These are phyloP conservation scores for barley (Hordeum vulgare) DNA, from an alignment of 176 grass and related monocot genomes.

Conservation along the genomic window MorexV3_pseudomolecules_assembly NC_058520.1:577572030-577572529, in stretches of 20 bases:
- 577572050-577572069: constrained; percentile 34
- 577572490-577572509: constrained; percentile 68
- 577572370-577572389: constrained; percentile 41
- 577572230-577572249: not conserved
- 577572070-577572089: not conserved
- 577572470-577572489: constrained; percentile 84
- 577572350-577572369: constrained; percentile 1
- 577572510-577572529: constrained; percentile 73
- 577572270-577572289: constrained; percentile 19
- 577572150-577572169: not conserved
- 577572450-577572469: constrained; percentile 69
- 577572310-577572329: not conserved
- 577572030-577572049: constrained; percentile 19
- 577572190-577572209: not conserved
- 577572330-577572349: constrained; percentile 18
- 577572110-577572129: not conserved
- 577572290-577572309: constrained; percentile 17
- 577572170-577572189: not conserved
- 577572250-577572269: constrained; percentile 17
- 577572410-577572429: constrained; percentile 84
- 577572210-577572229: not conserved
- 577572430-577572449: constrained; percentile 65
- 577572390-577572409: constrained; percentile 67
- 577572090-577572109: not conserved
- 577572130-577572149: not conserved